Percentiles rank a stretch among this genome's conserved stretches.
These are phyloP conservation scores for Trichoderma afroharzianum DNA, from an alignment of 2,329 filamentous ascomycete species.

Conservation along the genomic window DNA sequence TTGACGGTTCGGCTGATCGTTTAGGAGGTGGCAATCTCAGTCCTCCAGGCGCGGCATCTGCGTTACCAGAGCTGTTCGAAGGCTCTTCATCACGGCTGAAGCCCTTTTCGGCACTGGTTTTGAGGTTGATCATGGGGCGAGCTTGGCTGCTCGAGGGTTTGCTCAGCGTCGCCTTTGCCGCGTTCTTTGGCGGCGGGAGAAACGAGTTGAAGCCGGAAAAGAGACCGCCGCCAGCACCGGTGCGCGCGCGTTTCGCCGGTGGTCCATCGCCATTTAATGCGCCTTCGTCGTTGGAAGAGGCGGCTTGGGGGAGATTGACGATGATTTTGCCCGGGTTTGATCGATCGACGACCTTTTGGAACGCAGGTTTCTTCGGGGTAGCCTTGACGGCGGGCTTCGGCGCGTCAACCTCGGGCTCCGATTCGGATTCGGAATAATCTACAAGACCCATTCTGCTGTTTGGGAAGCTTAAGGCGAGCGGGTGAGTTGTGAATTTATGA, in stretches of 20 bases:
- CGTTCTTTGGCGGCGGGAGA: conserved; percentile 76
- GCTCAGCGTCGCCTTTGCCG: conserved; percentile 32
- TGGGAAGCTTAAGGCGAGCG: not conserved
- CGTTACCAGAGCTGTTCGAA: conserved; percentile 21
- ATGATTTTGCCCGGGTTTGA: conserved; percentile 79
- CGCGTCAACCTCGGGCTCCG: conserved; percentile 54
- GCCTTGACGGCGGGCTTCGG: conserved; percentile 30
- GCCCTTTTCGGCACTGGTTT: conserved; percentile 77
- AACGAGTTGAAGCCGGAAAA: conserved; percentile 85
- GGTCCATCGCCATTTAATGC: conserved; percentile 32
- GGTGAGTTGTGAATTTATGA: not conserved
- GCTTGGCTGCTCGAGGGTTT: conserved; percentile 25
- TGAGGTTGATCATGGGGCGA: conserved; percentile 57
- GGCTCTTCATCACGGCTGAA: conserved; percentile 60
- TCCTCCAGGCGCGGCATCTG: conserved; percentile 22
- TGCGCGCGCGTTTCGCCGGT: conserved; percentile 68
- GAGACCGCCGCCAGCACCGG: conserved; percentile 50
- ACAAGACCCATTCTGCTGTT: conserved; percentile 66
- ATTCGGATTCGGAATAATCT: conserved; percentile 82
- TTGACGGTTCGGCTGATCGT: conserved; percentile 41
- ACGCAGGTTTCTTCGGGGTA: conserved; percentile 51
- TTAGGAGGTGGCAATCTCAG: conserved; percentile 42
- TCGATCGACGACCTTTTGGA: conserved; percentile 78
- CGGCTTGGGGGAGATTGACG: conserved; percentile 65
- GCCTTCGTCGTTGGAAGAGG: conserved; percentile 37